phyloP scores from a whole-genome alignment of 164 flowering plant species.

The Macadamia integrifolia region DNA sequence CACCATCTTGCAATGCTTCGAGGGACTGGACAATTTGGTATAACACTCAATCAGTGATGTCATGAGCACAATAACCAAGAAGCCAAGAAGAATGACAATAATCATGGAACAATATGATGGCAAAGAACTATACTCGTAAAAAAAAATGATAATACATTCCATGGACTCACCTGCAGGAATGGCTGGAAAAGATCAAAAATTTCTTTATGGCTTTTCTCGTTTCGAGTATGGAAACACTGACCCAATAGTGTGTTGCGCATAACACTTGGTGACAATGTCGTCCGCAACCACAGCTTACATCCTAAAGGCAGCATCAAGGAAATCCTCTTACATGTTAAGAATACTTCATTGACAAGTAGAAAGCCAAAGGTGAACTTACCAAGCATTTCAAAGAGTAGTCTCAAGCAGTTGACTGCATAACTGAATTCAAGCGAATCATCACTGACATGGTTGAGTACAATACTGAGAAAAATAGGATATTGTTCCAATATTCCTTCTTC shows the following conservation, averaged over 20 bases:
- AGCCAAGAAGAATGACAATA: background rate
- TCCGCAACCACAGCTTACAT: constrained; percentile 86
- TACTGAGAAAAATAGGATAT: constrained; percentile 75
- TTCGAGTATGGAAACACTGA: constrained; percentile 90
- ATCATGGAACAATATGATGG: background rate
- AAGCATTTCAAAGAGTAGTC: constrained; percentile 79
- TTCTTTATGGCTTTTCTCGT: constrained; percentile 94
- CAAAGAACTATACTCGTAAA: constrained; percentile 2
- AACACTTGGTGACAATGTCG: constrained; percentile 85
- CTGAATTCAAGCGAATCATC: constrained; percentile 82
- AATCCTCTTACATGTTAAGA: background rate
- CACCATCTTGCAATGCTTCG: constrained; percentile 96
- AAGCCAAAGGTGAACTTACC: constrained; percentile 40
- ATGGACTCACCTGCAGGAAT: constrained; percentile 73
- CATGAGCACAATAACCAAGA: background rate
- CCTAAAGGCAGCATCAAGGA: constrained; percentile 37
- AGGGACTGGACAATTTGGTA: constrained; percentile 57
- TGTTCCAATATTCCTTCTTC: constrained; percentile 93
- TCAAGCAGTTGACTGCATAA: constrained; percentile 79
- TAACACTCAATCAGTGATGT: constrained; percentile 6
- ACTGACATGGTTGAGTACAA: constrained; percentile 85
- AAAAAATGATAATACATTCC: constrained; percentile 8
- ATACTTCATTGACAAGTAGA: constrained; percentile 5
- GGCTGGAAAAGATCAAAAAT: constrained; percentile 96
- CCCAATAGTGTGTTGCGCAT: constrained; percentile 89